These are phyloP conservation scores for Syzygium aromaticum DNA, from an alignment of 345 rosid genomes.

Conservation along the genomic window DNA sequence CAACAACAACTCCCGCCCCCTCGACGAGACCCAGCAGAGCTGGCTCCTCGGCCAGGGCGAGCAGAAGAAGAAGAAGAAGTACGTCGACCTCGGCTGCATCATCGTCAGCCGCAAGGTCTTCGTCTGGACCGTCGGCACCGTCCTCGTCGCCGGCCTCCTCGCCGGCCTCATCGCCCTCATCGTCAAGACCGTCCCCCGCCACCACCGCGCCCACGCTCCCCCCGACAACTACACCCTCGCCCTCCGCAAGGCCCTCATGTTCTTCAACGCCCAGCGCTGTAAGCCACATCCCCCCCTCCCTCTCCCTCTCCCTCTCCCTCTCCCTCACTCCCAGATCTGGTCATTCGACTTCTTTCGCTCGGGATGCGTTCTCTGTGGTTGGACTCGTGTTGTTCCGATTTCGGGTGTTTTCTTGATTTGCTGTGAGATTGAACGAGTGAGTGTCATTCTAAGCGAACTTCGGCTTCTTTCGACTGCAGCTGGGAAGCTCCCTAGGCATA, in stretches of 20 bases:
- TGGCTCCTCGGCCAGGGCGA: slow-evolving; percentile 92
- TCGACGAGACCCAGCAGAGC: slow-evolving; percentile 98
- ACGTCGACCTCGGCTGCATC: slow-evolving; percentile 93
- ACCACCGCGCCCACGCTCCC: slow-evolving; percentile 39
- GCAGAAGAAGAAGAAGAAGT: slow-evolving; percentile 95
- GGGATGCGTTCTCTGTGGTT: background rate
- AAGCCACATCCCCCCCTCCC: background rate
- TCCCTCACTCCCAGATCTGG: background rate
- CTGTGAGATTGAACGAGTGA: background rate
- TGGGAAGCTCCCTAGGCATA: slow-evolving; percentile 82
- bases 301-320: background rate
- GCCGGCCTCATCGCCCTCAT: slow-evolving; percentile 73
- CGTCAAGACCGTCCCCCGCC: slow-evolving; percentile 80
- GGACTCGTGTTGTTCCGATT: background rate
- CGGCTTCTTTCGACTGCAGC: slow-evolving; percentile 32
- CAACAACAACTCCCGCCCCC: slow-evolving; percentile 29
- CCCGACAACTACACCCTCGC: slow-evolving; percentile 90
- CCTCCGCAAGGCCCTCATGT: slow-evolving; percentile 92
- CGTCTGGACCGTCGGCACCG: slow-evolving; percentile 75
- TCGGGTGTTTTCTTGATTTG: background rate
- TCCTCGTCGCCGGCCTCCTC: slow-evolving; percentile 43
- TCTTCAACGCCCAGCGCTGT: slow-evolving; percentile 97
- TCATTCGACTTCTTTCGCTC: background rate
- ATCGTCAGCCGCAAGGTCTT: slow-evolving; percentile 97
- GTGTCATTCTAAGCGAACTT: background rate